phyloP scores from a whole-genome alignment of 2,329 filamentous ascomycete genomes.

The Cladophialophora bantiana region DNA sequence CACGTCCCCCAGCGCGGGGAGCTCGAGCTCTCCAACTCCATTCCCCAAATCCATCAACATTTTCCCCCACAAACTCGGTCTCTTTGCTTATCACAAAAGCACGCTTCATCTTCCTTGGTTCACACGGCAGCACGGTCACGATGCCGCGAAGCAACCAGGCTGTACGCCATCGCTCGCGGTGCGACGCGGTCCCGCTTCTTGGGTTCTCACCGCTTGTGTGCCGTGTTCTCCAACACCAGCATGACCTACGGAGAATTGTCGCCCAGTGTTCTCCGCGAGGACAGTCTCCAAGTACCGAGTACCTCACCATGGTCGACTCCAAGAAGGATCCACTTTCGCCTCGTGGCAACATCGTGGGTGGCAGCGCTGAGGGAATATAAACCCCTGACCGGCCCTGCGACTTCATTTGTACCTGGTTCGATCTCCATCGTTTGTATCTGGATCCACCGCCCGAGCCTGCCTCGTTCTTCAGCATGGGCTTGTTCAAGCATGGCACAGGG shows the following conservation, averaged over 20 bases:
- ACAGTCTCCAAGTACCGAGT: constrained; percentile 20
- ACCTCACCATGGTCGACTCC: constrained; percentile 19
- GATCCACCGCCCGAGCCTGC: constrained; percentile 2
- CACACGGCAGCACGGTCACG: not conserved
- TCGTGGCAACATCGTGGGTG: constrained; percentile 17
- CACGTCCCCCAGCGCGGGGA: constrained; percentile 14
- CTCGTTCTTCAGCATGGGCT: constrained; percentile 27
- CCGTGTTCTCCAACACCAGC: constrained; percentile 22
- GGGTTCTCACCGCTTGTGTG: constrained; percentile 14
- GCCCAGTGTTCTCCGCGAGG: constrained; percentile 8
- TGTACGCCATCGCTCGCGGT: constrained; percentile 14
- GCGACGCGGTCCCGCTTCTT: constrained; percentile 1
- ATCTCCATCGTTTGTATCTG: constrained; percentile 16
- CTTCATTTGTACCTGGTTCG: constrained; percentile 13
- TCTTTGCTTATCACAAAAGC: constrained; percentile 10
- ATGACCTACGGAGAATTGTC: constrained; percentile 7
- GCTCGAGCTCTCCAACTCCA: constrained; percentile 18
- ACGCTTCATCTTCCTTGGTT: constrained; percentile 13
- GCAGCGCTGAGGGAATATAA: constrained; percentile 19
- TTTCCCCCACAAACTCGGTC: constrained; percentile 23
- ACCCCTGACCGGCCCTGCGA: constrained; percentile 14
- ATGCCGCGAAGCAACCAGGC: constrained; percentile 7
- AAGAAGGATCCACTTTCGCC: constrained; percentile 20
- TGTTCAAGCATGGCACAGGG: constrained; percentile 24
- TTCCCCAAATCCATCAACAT: constrained; percentile 13